A percentile compares a stretch with the other conserved stretches of the same genome.
These are phyloP conservation scores for Furcasterigmium sp. DNA, from an alignment of 2,329 filamentous ascomycete species.

Conservation along the genomic window DNA sequence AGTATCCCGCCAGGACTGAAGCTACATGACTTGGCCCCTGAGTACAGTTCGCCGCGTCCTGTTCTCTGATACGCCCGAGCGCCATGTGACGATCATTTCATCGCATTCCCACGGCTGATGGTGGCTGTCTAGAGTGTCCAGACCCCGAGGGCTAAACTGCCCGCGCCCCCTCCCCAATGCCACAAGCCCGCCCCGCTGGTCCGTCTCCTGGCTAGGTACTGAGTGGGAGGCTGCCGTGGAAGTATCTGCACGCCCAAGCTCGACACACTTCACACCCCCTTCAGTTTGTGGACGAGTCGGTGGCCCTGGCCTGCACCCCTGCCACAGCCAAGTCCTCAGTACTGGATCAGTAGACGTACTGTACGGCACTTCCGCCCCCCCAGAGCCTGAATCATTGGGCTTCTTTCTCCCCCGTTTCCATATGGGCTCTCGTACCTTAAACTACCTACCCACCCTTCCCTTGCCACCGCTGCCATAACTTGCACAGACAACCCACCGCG, in stretches of 20 bases:
- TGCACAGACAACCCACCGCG: no score
- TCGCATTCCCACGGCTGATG: conserved; percentile 1
- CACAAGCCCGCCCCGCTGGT: not conserved
- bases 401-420: not conserved
- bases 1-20: no score
- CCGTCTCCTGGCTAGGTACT: not conserved
- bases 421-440: not conserved
- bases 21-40: no score
- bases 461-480: not conserved
- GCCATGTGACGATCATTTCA: conserved; percentile 2
- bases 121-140: not conserved
- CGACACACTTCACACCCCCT: no score
- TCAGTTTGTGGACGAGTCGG: no score
- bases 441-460: not conserved
- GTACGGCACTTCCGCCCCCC: not conserved
- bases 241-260: no score
- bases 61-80: no score
- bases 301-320: not conserved
- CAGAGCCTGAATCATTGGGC: not conserved
- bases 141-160: not conserved
- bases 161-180: not conserved
- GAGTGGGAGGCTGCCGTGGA: no score
- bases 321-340: not conserved
- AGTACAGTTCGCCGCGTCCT: no score
- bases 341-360: not conserved